These are phyloP conservation scores for Rhipidocladum racemiflorum DNA, from an alignment of 176 grass and related monocot genomes.

Conservation along the genomic window DNA sequence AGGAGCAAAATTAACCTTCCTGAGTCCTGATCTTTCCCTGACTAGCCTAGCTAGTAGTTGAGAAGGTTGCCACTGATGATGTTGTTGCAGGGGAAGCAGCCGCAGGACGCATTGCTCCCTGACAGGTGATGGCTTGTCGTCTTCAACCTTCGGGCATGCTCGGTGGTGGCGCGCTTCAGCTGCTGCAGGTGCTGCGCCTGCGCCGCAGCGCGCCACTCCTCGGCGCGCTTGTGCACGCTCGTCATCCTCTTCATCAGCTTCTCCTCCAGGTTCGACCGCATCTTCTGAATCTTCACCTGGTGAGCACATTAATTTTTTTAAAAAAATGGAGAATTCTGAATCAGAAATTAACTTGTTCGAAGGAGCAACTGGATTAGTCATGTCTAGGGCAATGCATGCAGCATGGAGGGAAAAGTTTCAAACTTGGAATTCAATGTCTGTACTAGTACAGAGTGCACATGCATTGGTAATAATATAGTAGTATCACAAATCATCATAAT, in stretches of 20 bases:
- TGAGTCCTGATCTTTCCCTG: neutral
- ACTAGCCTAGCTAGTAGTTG: constrained; percentile 7
- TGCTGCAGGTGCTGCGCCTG: constrained; percentile 81
- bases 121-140: constrained; percentile 39
- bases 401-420: constrained; percentile 25
- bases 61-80: constrained; percentile 46
- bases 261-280: constrained; percentile 93
- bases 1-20: neutral
- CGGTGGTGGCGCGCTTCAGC: constrained; percentile 47
- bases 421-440: constrained; percentile 32
- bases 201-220: constrained; percentile 64
- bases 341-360: neutral
- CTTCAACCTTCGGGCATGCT: constrained; percentile 51
- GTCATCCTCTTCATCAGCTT: constrained; percentile 90
- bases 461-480: constrained; percentile 29
- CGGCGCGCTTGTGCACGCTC: constrained; percentile 66
- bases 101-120: constrained; percentile 50
- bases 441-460: neutral
- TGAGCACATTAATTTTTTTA: neutral
- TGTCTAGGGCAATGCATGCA: neutral
- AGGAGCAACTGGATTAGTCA: neutral
- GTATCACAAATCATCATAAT: neutral
- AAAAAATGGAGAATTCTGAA: neutral
- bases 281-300: constrained; percentile 97
- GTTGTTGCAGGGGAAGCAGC: constrained; percentile 83